Evolutionary conservation across 2,329 filamentous ascomycete genomes (phyloP).

Genomic region (Aspergillus proliferans): DNA sequence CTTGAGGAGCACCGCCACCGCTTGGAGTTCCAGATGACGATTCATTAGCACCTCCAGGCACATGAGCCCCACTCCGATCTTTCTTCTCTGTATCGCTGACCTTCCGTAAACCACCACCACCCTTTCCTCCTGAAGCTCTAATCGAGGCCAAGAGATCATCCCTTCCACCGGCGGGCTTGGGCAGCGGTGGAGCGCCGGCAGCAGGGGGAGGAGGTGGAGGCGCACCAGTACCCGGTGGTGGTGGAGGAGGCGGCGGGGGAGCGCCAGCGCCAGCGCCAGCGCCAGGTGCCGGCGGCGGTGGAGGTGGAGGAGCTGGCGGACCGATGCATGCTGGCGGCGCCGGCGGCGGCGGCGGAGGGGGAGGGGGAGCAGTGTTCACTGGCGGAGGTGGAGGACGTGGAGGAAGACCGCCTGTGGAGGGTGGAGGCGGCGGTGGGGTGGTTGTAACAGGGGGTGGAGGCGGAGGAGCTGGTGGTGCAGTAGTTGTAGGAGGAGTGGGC

Average conservation of each 20-base stretch:
- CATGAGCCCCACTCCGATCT: constrained; percentile 40
- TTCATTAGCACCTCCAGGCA: constrained; percentile 50
- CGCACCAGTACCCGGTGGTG: constrained; percentile 47
- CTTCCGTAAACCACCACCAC: constrained; percentile 39
- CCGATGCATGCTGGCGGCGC: constrained; percentile 20
- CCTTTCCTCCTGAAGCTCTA: constrained; percentile 51
- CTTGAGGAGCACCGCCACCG: constrained; percentile 45
- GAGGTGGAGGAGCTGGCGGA: constrained; percentile 17
- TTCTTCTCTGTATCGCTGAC: constrained; percentile 42
- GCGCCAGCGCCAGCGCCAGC: constrained; percentile 19
- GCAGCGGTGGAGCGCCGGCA: constrained; percentile 39
- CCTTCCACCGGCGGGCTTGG: constrained; percentile 32
- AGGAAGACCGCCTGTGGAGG: constrained; percentile 27
- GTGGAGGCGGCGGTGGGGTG: constrained; percentile 25
- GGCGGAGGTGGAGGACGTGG: constrained; percentile 35
- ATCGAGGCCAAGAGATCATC: constrained; percentile 44
- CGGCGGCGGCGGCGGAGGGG: constrained; percentile 25
- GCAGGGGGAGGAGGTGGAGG: constrained; percentile 42
- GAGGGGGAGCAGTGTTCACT: constrained; percentile 26
- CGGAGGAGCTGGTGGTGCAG: constrained; percentile 45
- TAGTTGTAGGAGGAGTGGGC: constrained; percentile 29
- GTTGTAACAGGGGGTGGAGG: constrained; percentile 21
- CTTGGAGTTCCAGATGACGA: constrained; percentile 52
- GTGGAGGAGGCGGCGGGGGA: constrained; percentile 39
- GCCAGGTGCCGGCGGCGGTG: constrained; percentile 25